Evolutionary conservation across 345 rosid genomes (phyloP).

Genomic region (Durio zibethinus): DNA sequence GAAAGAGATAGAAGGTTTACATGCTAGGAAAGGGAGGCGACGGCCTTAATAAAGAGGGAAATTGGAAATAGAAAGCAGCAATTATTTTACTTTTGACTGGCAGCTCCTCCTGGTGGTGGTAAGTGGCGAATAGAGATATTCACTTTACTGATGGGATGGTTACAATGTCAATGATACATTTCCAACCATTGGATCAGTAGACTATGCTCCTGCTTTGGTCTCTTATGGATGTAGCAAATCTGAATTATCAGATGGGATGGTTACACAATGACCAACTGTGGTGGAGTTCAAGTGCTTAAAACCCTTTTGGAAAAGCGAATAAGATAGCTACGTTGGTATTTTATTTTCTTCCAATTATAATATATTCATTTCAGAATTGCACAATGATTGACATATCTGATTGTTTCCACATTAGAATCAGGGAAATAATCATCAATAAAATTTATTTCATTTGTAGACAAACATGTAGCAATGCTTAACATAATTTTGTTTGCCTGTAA

Average conservation of each 20-base stretch:
- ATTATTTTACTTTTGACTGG: constrained; percentile 30
- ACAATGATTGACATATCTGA: neutral
- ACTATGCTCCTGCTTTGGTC: neutral
- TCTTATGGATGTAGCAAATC: neutral
- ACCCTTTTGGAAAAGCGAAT: neutral
- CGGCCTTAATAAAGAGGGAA: constrained; percentile 26
- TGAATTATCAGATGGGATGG: neutral
- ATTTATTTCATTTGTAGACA: neutral
- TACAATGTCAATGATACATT: neutral
- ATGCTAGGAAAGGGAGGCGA: constrained; percentile 21
- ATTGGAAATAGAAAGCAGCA: constrained; percentile 13
- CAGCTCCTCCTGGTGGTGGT: neutral
- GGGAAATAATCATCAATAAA: neutral
- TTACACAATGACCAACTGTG: neutral
- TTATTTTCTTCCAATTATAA: neutral
- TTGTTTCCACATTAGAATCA: neutral
- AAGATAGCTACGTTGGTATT: neutral
- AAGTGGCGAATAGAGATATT: neutral
- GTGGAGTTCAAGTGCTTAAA: neutral
- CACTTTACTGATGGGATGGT: no score
- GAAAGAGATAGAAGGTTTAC: constrained; percentile 3
- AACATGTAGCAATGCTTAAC: neutral
- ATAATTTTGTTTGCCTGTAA: neutral
- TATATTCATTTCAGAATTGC: neutral
- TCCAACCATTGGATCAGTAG: neutral